Percentiles rank a stretch among this genome's conserved stretches.
phyloP scores from a whole-genome alignment of 768 basidiomycete genomes.

The Hygrocybe punicea region DNA sequence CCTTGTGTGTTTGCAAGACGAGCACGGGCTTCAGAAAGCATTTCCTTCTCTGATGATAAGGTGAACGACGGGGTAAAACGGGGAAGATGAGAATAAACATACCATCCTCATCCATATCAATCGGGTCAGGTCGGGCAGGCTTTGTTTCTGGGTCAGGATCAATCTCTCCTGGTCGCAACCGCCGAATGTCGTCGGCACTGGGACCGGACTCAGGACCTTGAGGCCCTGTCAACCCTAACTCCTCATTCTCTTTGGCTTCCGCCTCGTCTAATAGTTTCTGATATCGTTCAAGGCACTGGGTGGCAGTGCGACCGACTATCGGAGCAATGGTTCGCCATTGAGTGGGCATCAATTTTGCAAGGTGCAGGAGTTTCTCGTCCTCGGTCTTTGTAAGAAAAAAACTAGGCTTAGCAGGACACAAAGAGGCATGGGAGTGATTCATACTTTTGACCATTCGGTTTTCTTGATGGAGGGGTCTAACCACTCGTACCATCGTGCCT shows the following conservation, averaged over 20 bases:
- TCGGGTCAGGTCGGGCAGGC: constrained; percentile 96
- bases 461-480: constrained; percentile 99
- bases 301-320: constrained; percentile 95
- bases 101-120: constrained; percentile 99
- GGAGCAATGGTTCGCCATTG: constrained; percentile 99
- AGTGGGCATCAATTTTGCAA: constrained; percentile 98
- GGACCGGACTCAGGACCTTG: constrained; percentile 69
- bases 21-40: constrained; percentile 97
- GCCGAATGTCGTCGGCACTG: constrained; percentile 87
- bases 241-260: constrained; percentile 93
- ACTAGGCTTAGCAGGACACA: background rate
- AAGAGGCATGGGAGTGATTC: constrained; percentile 20
- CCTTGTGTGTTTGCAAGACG: constrained; percentile 98
- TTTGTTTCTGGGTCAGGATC: constrained; percentile 99
- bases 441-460: constrained; percentile 97
- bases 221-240: constrained; percentile 85
- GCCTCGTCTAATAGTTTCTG: constrained; percentile 97
- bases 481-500: constrained; percentile 99
- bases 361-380: constrained; percentile 96
- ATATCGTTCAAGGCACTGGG: constrained; percentile 96
- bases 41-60: constrained; percentile 81
- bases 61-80: background rate
- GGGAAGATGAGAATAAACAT: constrained; percentile 20
- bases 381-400: constrained; percentile 59
- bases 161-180: constrained; percentile 91